Evolutionary conservation across 2,329 filamentous ascomycete genomes (phyloP).

Genomic region (Pleurostoma richardsiae): DNA sequence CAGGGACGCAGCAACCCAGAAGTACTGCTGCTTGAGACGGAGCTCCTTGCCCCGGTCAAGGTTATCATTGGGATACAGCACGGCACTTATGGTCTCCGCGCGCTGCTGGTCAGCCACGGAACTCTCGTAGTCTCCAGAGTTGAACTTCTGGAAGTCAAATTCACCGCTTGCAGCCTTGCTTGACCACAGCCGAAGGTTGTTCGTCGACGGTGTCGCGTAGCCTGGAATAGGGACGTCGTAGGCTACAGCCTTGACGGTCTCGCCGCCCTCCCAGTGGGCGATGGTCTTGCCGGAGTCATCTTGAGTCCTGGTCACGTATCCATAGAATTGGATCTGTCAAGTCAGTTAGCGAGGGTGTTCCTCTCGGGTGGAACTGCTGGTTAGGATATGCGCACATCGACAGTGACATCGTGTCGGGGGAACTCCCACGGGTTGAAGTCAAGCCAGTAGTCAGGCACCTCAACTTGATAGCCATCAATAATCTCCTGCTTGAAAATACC

Average conservation of each 20-base stretch:
- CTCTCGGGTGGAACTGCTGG: no score
- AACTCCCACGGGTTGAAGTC: constrained; percentile 99
- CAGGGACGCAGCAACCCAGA: constrained; percentile 96
- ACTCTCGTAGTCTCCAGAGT: constrained; percentile 95
- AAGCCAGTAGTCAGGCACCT: constrained; percentile 98
- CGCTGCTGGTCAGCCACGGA: constrained; percentile 97
- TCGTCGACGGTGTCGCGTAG: constrained; percentile 83
- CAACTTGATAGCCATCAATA: constrained; percentile 94
- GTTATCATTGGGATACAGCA: constrained; percentile 97
- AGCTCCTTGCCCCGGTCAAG: constrained; percentile 95
- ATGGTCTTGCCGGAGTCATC: constrained; percentile 73
- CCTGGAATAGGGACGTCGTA: constrained; percentile 93
- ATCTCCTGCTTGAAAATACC: constrained; percentile 99
- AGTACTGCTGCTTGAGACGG: constrained; percentile 98
- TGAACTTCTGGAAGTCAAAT: constrained; percentile 99
- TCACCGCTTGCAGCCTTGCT: constrained; percentile 96
- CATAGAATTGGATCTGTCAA: constrained; percentile 82
- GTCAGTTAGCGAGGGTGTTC: no score
- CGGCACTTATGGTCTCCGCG: constrained; percentile 97
- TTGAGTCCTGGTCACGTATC: constrained; percentile 68
- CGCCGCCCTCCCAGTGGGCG: constrained; percentile 84
- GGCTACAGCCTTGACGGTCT: constrained; percentile 85
- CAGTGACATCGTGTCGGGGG: constrained; percentile 87
- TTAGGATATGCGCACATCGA: constrained; percentile 55
- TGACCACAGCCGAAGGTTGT: constrained; percentile 95